Base-by-base conservation (phyloP, 1,284 basidiomycete species). In the Moesziomyces aphidis region DNA sequence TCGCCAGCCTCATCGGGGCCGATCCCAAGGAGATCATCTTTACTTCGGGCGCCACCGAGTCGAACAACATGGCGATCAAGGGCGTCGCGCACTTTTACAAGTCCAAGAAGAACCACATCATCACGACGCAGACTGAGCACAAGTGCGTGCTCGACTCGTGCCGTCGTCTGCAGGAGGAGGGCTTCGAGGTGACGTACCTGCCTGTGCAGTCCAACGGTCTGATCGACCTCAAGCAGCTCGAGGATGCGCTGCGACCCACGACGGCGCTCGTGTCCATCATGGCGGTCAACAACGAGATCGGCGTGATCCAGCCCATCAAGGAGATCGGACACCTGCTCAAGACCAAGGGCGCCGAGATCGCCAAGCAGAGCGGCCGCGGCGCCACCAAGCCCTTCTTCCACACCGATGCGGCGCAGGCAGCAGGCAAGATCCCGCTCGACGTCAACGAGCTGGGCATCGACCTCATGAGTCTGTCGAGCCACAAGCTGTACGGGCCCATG, bases 231-330 rank as follows among this genome's bases (percentile, higher is more conserved):
- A 86, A 90, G 47, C 89, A 90, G 23, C 89, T 97, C 43, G 91
- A 93, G 82, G 89, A 88, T 3, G 91, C 94, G 31, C 93, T 97
- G 56, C 90, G 93, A 50, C 93, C 94, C 79, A 93, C 84, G 22
- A 89, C 95, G 1, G 91, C 91, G 7, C 86, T 97, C 10, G 91
- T 97, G 45, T 97, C 95, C 11, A 92, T 99, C 85, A 99, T 99
- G 97, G 90, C 93, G 4, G 96, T 99, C 71, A 99, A 99, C 88
- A 99, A 99, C 86, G 97, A 99, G 87, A 99, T 95, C 8, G 97
- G 97, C 51, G 95, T 98, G 69, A 97, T 99, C 70, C 97, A 99
- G 85, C 97, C 97, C 1, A 89, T 99, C 71, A 92, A 93, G 84
- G 95, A 98, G 85, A 99, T 99, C 74, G 96, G 95, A 24, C 89